phyloP scores from a whole-genome alignment of 768 basidiomycete species.

The Tylopilus balloui region DNA sequence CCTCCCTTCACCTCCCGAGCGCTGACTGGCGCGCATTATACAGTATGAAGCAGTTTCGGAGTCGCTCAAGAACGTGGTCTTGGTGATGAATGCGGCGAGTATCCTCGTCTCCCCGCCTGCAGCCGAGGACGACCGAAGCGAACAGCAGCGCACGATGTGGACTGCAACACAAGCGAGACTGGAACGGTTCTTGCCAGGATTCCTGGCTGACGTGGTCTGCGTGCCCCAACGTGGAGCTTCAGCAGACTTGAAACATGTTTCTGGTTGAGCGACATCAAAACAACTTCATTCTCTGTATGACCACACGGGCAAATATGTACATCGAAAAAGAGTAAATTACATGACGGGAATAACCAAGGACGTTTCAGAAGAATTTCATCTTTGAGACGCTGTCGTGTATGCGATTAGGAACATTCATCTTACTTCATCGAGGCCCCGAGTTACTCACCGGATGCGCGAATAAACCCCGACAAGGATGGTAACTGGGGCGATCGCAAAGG shows the following conservation, averaged over 20 bases:
- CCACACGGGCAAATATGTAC: constrained; percentile 4
- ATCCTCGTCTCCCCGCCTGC: constrained; percentile 64
- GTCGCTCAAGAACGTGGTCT: constrained; percentile 91
- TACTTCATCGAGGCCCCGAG: background rate
- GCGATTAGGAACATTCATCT: background rate
- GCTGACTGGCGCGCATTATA: constrained; percentile 7
- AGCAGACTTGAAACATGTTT: constrained; percentile 12
- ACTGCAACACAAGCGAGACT: constrained; percentile 78
- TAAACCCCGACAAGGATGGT: constrained; percentile 41
- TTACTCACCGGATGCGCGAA: constrained; percentile 48
- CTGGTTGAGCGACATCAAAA: constrained; percentile 10
- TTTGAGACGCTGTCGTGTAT: constrained; percentile 49
- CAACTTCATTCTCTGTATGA: background rate
- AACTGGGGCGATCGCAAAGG: constrained; percentile 53
- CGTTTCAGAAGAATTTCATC: constrained; percentile 50
- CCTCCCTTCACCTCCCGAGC: background rate
- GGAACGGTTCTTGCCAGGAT: constrained; percentile 89
- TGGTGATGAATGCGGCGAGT: constrained; percentile 90
- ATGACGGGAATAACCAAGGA: background rate
- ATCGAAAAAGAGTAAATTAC: background rate
- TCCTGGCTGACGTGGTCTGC: constrained; percentile 69
- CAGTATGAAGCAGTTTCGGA: constrained; percentile 95
- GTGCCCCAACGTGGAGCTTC: constrained; percentile 21
- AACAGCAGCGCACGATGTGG: constrained; percentile 73
- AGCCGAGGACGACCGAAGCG: constrained; percentile 45